Evolutionary conservation across 2,329 filamentous ascomycete genomes (phyloP).

Genomic region (Calonectria naviculata): DNA sequence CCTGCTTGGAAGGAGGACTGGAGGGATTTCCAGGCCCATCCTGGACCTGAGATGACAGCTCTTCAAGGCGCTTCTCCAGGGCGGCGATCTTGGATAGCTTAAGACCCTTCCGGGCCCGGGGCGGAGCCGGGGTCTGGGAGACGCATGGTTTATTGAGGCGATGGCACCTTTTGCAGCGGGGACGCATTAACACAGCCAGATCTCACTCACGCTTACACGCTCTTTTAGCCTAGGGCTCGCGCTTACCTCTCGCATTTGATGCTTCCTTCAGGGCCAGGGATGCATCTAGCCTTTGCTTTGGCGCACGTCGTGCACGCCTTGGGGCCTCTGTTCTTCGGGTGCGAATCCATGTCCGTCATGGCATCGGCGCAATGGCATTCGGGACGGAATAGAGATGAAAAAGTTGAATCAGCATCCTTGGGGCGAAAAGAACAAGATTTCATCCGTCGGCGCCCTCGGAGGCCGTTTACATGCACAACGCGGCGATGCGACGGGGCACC

Average conservation of each 20-base stretch:
- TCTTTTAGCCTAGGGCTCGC: neutral
- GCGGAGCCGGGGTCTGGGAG: conserved; percentile 59
- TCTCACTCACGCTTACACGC: neutral
- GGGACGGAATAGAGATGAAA: conserved; percentile 30
- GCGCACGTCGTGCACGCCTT: conserved; percentile 63
- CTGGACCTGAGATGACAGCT: conserved; percentile 59
- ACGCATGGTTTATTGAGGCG: conserved; percentile 60
- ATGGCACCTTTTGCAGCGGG: conserved; percentile 54
- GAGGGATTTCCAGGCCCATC: conserved; percentile 29
- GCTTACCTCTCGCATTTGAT: conserved; percentile 60
- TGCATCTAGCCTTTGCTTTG: conserved; percentile 63
- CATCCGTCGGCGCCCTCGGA: conserved; percentile 27
- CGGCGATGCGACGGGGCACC: conserved; percentile 14
- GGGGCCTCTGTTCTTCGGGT: conserved; percentile 54
- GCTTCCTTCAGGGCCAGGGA: conserved; percentile 52
- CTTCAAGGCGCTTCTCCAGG: conserved; percentile 61
- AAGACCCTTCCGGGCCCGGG: conserved; percentile 57
- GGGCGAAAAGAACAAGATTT: conserved; percentile 15
- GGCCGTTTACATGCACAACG: conserved; percentile 29
- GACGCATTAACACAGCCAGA: neutral
- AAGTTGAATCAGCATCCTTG: conserved; percentile 21
- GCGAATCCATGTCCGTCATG: conserved; percentile 33
- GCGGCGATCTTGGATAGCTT: conserved; percentile 62
- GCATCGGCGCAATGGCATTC: conserved; percentile 24
- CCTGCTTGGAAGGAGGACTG: conserved; percentile 17